Conservation (phyloP, 441 rosid genomes). For the Pelargonium myrrhifolium region DNA sequence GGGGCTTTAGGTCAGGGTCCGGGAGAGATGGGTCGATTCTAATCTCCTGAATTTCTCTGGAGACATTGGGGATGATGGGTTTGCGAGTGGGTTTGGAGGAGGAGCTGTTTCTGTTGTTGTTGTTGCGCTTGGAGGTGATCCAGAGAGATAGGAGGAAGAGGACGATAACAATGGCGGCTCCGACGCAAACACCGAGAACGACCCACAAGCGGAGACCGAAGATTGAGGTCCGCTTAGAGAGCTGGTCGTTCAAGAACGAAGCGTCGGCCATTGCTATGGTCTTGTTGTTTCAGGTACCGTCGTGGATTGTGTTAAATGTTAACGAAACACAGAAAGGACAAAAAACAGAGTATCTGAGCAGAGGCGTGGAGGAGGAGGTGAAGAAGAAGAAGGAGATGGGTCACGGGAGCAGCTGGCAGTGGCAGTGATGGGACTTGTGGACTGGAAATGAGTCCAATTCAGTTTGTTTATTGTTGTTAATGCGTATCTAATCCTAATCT, state of each 20-base stretch:
- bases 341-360: not conserved
- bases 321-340: no score
- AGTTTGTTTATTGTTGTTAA: not conserved
- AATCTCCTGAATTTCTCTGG: constrained; percentile 88
- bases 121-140: constrained; percentile 42
- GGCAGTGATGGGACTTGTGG: not conserved
- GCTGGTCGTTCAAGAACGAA: constrained; percentile 32
- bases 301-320: no score
- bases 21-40: constrained; percentile 24
- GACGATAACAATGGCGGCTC: constrained; percentile 50
- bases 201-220: constrained; percentile 56
- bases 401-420: not conserved
- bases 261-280: not conserved
- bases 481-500: not conserved
- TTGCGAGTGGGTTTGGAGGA: constrained; percentile 10
- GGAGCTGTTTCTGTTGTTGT: not conserved
- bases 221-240: constrained; percentile 45
- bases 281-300: not conserved
- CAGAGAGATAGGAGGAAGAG: constrained; percentile 60
- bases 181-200: constrained; percentile 46
- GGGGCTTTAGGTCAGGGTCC: constrained; percentile 67
- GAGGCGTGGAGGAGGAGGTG: not conserved
- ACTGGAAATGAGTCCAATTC: not conserved
- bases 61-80: constrained; percentile 54
- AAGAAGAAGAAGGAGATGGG: not conserved